Evolutionary conservation across 139 green algal species (phyloP).

Genomic region (Ettlia oleoabundans): DNA sequence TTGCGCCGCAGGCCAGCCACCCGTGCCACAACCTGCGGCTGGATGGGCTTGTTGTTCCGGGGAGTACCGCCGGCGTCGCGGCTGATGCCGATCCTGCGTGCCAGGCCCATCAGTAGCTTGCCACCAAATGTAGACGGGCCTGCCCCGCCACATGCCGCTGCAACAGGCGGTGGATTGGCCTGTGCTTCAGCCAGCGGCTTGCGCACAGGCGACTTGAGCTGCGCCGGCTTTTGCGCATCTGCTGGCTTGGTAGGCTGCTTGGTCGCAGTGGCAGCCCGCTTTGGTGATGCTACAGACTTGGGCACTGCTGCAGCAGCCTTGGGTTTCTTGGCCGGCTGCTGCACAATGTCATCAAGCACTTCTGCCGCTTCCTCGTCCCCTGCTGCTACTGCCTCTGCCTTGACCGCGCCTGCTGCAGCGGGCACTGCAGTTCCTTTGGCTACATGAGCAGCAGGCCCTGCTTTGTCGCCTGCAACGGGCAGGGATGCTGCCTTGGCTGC

Average conservation of each 20-base stretch:
- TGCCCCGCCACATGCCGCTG: neutral
- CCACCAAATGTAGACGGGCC: neutral
- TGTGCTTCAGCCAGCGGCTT: neutral
- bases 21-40: neutral
- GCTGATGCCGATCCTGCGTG: no score
- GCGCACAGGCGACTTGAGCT: neutral
- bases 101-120: neutral
- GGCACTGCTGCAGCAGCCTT: slow-evolving; percentile 2
- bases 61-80: no score
- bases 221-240: neutral
- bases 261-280: neutral
- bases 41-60: slow-evolving; percentile 28
- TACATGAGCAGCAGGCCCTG: neutral
- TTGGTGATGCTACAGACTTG: neutral
- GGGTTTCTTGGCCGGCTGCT: neutral
- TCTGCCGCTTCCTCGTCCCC: neutral
- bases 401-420: neutral
- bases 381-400: neutral
- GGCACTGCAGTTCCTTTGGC: neutral
- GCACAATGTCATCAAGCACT: neutral
- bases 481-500: neutral
- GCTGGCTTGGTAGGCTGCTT: neutral
- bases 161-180: neutral
- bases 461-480: neutral
- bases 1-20: slow-evolving; percentile 26